A percentile compares a stretch with the other conserved stretches of the same genome.
phyloP scores from a whole-genome alignment of 2,329 filamentous ascomycete species.

The Diaporthe vexans region DNA sequence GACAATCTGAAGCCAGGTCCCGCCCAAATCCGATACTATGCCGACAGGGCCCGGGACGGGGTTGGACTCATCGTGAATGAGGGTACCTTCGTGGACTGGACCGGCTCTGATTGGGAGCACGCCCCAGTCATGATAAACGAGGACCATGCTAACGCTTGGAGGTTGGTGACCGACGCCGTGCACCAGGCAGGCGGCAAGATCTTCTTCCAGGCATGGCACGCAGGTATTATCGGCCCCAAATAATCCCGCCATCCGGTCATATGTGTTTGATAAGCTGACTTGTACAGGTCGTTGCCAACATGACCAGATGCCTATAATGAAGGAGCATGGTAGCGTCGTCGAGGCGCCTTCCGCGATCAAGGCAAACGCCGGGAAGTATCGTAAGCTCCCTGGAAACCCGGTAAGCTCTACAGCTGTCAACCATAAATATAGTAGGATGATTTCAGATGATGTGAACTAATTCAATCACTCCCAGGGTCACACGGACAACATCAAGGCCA shows the following conservation, averaged over 20 bases:
- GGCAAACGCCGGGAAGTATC: conserved; percentile 29
- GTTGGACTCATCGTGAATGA: conserved; percentile 31
- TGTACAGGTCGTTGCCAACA: conserved; percentile 27
- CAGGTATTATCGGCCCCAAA: not conserved
- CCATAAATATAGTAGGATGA: not conserved
- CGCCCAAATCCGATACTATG: not conserved
- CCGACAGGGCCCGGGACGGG: conserved; percentile 15
- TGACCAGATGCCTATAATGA: conserved; percentile 30
- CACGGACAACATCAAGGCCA: conserved; percentile 30
- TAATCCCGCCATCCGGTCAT: no score
- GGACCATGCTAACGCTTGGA: conserved; percentile 57
- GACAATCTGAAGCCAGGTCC: conserved; percentile 16
- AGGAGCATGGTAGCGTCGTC: not conserved
- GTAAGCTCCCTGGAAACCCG: conserved; percentile 8
- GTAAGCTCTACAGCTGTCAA: not conserved
- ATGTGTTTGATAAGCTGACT: not conserved
- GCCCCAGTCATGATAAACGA: conserved; percentile 34
- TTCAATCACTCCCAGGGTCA: not conserved
- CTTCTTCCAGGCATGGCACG: conserved; percentile 67
- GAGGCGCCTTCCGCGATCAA: conserved; percentile 16
- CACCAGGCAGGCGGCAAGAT: conserved; percentile 67
- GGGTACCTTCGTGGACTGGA: conserved; percentile 35
- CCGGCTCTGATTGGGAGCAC: not conserved
- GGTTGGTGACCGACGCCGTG: conserved; percentile 65
- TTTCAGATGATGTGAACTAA: not conserved